Evolutionary conservation across 257 asterid genomes (phyloP).

Genomic region (Linaria vulgaris): DNA sequence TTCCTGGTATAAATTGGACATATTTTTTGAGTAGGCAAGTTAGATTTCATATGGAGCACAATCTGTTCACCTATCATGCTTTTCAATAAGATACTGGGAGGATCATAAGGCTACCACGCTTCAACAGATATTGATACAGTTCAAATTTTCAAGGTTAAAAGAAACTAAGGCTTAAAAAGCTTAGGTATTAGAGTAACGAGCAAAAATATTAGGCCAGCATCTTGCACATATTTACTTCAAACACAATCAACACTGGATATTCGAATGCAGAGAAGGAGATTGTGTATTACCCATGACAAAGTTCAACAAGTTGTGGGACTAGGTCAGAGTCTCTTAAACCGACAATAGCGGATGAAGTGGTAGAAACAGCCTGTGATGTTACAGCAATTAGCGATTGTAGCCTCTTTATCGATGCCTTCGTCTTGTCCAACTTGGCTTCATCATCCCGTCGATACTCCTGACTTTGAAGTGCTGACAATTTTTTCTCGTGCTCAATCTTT

Average conservation of each 20-base stretch:
- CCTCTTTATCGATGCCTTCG: constrained; percentile 77
- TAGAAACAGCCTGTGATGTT: constrained; percentile 92
- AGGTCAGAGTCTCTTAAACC: constrained; percentile 80
- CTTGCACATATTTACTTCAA: not conserved
- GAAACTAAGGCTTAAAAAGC: no score
- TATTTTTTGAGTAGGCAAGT: no score
- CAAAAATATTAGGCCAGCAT: not conserved
- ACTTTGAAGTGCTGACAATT: constrained; percentile 74
- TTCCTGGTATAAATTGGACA: no score
- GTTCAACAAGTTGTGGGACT: constrained; percentile 93
- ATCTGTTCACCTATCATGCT: no score
- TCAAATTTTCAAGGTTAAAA: not conserved
- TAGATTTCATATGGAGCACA: no score
- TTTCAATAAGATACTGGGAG: no score
- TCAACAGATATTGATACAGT: not conserved
- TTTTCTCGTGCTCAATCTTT: constrained; percentile 86
- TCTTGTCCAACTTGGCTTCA: constrained; percentile 84
- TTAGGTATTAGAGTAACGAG: not conserved
- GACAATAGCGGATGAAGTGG: constrained; percentile 78
- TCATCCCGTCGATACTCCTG: constrained; percentile 71
- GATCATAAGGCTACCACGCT: not conserved
- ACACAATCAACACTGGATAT: not conserved
- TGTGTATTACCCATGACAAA: constrained; percentile 83
- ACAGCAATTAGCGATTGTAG: constrained; percentile 84
- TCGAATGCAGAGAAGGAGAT: constrained; percentile 1